Percentiles rank a stretch among this genome's conserved stretches.
phyloP scores from a whole-genome alignment of 2,329 filamentous ascomycete genomes.

The Cercospora citrullina region DNA sequence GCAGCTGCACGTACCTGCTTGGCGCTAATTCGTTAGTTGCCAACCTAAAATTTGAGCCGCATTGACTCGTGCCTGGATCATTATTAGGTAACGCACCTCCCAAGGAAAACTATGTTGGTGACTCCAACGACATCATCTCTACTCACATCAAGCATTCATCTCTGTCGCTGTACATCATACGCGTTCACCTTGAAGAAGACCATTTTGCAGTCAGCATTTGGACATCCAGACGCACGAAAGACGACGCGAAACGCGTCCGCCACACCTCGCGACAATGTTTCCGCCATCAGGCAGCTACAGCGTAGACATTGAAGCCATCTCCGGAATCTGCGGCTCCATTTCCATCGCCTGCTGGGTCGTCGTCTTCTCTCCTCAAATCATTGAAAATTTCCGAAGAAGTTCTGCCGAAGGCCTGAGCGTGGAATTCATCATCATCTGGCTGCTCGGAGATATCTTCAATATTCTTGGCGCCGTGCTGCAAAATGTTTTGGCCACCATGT shows the following conservation, averaged over 20 bases:
- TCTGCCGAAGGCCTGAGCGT: constrained; percentile 87
- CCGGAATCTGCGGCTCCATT: constrained; percentile 90
- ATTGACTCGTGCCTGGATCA: constrained; percentile 4
- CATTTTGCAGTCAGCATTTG: not conserved
- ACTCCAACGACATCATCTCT: not conserved
- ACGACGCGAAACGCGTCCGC: not conserved
- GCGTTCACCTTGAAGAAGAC: not conserved
- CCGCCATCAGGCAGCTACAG: constrained; percentile 56
- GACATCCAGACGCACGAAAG: too few relatives aligned
- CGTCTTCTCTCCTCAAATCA: constrained; percentile 95
- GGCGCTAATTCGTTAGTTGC: not conserved
- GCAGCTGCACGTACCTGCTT: constrained; percentile 8
- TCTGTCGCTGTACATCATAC: not conserved
- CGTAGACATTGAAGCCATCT: constrained; percentile 85
- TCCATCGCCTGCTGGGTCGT: constrained; percentile 98
- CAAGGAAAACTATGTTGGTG: not conserved
- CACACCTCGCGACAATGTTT: constrained; percentile 45
- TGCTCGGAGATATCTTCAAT: constrained; percentile 92
- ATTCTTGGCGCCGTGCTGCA: constrained; percentile 90
- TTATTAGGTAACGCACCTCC: constrained; percentile 1
- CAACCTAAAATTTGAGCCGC: constrained; percentile 3
- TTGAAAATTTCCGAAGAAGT: constrained; percentile 84
- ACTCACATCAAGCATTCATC: not conserved
- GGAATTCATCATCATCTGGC: constrained; percentile 90
- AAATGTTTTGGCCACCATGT: constrained; percentile 90